phyloP scores from a whole-genome alignment of 306 rosid genomes.

The Cercis canadensis region DNA sequence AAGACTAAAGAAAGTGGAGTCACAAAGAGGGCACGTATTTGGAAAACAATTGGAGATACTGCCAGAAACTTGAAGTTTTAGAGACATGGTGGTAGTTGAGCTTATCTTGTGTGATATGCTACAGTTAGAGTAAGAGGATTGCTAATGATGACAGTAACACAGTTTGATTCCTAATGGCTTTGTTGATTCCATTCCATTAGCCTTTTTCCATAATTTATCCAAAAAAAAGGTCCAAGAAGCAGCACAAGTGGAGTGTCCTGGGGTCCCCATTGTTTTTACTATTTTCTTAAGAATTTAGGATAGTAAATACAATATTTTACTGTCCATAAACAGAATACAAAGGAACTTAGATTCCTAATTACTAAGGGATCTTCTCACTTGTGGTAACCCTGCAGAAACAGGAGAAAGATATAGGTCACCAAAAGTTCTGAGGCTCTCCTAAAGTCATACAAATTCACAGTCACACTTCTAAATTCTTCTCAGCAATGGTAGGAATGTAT shows the following conservation, averaged over 20 bases:
- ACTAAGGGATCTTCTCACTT: no score
- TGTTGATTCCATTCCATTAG: slow-evolving; percentile 9
- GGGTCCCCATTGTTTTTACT: no score
- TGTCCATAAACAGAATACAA: no score
- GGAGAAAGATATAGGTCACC: no score
- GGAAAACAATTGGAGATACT: slow-evolving; percentile 39
- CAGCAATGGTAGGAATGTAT: no score
- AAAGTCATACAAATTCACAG: no score
- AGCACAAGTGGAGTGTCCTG: not conserved
- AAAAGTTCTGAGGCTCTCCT: no score
- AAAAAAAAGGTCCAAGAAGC: not conserved
- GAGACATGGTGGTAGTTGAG: slow-evolving; percentile 33
- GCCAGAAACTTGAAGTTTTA: slow-evolving; percentile 14
- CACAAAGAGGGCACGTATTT: slow-evolving; percentile 34
- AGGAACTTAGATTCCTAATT: no score
- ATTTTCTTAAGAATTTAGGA: no score
- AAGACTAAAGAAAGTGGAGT: slow-evolving; percentile 48
- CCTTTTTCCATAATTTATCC: not conserved
- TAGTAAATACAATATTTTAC: no score
- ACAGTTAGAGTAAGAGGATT: not conserved
- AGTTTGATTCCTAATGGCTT: not conserved
- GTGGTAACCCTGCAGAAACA: no score
- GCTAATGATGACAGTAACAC: slow-evolving; percentile 36
- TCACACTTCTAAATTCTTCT: no score
- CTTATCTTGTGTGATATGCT: slow-evolving; percentile 20